Conservation (phyloP, 2,329 filamentous ascomycete species). For the Curvularia verruculosa region DNA sequence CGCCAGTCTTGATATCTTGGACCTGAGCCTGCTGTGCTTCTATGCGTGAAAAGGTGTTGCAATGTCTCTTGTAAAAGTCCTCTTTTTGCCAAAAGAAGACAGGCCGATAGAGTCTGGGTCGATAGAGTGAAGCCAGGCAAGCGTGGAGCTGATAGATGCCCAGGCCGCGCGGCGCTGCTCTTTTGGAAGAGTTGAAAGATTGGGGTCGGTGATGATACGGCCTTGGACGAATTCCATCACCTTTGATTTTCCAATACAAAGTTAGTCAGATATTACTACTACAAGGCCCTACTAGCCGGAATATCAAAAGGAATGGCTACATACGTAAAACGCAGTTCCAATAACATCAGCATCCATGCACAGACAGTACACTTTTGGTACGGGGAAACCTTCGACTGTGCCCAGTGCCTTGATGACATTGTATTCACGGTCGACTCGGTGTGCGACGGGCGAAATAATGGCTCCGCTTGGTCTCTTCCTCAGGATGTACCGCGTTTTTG, state of each 20-base stretch:
- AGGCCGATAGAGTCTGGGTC: constrained; percentile 70
- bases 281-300: neutral
- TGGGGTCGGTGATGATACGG: constrained; percentile 86
- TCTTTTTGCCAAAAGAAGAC: constrained; percentile 71
- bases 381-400: constrained; percentile 77
- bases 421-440: constrained; percentile 94
- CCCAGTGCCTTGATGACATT: constrained; percentile 80
- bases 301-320: neutral
- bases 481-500: constrained; percentile 76
- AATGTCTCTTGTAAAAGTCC: constrained; percentile 85
- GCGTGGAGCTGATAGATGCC: constrained; percentile 69
- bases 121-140: constrained; percentile 83
- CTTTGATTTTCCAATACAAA: constrained; percentile 15
- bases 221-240: constrained; percentile 95
- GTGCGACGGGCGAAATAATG: constrained; percentile 89
- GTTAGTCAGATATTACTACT: neutral
- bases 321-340: constrained; percentile 83
- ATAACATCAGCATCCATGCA: constrained; percentile 81
- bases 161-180: constrained; percentile 62
- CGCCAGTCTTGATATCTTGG: constrained; percentile 71
- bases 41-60: constrained; percentile 80
- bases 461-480: constrained; percentile 94
- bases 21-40: constrained; percentile 77
- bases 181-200: constrained; percentile 71
- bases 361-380: constrained; percentile 80